phyloP scores from a whole-genome alignment of 208 protist genomes.

The Acanthamoeba lenticulata region DNA sequence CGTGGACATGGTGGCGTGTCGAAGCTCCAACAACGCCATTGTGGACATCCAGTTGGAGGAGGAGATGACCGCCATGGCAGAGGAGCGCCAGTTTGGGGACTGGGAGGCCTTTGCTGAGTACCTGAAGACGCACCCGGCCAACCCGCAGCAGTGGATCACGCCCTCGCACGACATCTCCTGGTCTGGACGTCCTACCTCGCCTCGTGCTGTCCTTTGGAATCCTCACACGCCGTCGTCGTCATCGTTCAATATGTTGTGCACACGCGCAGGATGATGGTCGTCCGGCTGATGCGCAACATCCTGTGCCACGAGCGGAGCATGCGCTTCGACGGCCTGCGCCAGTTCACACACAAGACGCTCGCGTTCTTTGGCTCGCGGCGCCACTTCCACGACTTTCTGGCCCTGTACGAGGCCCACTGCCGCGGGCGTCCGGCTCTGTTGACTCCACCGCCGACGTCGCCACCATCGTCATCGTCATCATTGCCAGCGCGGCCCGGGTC shows the following conservation, averaged over 20 bases:
- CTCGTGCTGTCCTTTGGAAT: neutral
- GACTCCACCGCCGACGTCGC: neutral
- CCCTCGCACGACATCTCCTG: neutral
- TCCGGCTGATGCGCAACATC: slow-evolving; percentile 50
- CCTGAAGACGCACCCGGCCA: slow-evolving; percentile 26
- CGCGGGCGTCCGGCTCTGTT: neutral
- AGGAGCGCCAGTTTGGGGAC: neutral
- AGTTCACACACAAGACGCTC: neutral
- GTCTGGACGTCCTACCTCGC: neutral
- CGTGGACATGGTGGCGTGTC: neutral
- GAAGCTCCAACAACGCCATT: slow-evolving; percentile 18
- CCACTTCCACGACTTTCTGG: neutral
- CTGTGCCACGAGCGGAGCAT: slow-evolving; percentile 29
- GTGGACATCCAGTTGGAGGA: slow-evolving; percentile 4
- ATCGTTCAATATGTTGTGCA: neutral
- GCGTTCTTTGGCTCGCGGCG: neutral
- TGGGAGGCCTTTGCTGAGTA: slow-evolving; percentile 44
- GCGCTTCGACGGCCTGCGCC: slow-evolving; percentile 12
- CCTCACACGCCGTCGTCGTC: neutral
- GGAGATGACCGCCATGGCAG: neutral
- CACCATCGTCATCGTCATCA: neutral
- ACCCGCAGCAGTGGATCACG: slow-evolving; percentile 22
- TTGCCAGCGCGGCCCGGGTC: neutral
- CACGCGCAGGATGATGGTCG: neutral
- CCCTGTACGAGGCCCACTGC: neutral